Evolutionary conservation across 140 eudicot species (phyloP), one percentile per base, ranked within the genome.

Genomic region (Stevia rebaudiana): DNA sequence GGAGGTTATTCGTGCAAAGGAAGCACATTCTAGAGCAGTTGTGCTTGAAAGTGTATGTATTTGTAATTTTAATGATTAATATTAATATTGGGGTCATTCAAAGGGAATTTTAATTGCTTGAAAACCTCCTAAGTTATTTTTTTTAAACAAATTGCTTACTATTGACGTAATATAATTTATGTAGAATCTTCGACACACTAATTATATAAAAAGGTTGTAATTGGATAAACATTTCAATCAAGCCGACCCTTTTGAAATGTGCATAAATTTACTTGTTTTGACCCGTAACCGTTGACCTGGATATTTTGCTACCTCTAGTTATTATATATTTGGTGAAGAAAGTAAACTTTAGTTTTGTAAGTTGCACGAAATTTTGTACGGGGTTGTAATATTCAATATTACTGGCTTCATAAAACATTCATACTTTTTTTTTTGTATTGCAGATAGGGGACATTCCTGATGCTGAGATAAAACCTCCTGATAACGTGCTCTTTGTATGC

Each of bases 381-480:
- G 17, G 39, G 11, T 52, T 44, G 15, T 40, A 33, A n/a, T 18
- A 18, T 22, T 17, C 9, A 36, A 8, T 40, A 28, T 19, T 13
- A 39, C 13, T 51, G 35, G 39, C 62, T 1, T 16, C 4, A 37
- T 31, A 0, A 18, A 36, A 62, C 19, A 42, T 11, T 59, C 40
- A 47, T 71, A 59, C 42, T 21, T 61, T 19, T 58, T 49, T 6
- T 49, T 67, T 54, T 71, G 69, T 55, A 9, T 55, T 63, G 35
- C 83, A 88, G 96, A 83, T 88, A 23, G 99, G 99, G 57, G 99
- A 94, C 71, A 81, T 94, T 82, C 99, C 99, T 49, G 90, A 85
- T 53, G 99, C 97, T 37, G 99, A 94, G 76, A 65, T 89, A 44
- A 89, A 94, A 70, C 99, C 97, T 71, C 99, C 97, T 49, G 99